Evolutionary conservation across 139 green algal genomes (phyloP), one percentile per base, ranked within the genome.

Genomic region (Tetradesmus obliquus): DNA sequence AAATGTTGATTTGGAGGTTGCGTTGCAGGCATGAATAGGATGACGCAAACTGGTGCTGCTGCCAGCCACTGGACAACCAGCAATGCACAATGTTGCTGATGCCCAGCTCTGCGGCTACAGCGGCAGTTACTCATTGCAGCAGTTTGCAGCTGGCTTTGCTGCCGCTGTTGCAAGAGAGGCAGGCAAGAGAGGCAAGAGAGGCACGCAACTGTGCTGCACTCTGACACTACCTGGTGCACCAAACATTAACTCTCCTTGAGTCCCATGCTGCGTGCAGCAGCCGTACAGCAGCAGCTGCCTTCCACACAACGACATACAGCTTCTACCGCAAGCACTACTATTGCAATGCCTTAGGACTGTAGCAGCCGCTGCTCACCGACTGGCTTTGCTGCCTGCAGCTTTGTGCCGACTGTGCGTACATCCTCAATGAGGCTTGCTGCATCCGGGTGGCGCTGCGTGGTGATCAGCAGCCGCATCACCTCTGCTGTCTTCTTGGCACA

Each of bases 71-170:
- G 32, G 32, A 45, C 32, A 45, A 45, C 32, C 32, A 45, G 32
- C 32, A 45, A 45, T 45, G 94, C 45, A 98, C 96, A 5, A 99
- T 97, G 94, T 99, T 99, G 90, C 98, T 98, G 10, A 99, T 97
- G 0, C 96, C 95, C 79, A 99, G 95, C 95, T 99, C 98, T 98
- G 95, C 91, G 92, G 0, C 19, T 54, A 45, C 32, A 45, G 32
- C 13, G 10, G 55, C 15, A 76, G 6, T 9, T 10, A 20, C 17
- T 0, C 1, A 12, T 12, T 7, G 69, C 82, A 1, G 71, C 32
- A 45, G 32, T 45, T 45, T 45, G 32, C 32, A 45, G 32, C 32
- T 45, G 32, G 32, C 32, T 45, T 45, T 45, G 32, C 32, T 45
- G 32, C 32, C 32, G 32, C 32, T 45, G 32, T 45, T 45, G 32